phyloP scores from a whole-genome alignment of 2,329 filamentous ascomycete genomes.

The Venturia effusa region DNA sequence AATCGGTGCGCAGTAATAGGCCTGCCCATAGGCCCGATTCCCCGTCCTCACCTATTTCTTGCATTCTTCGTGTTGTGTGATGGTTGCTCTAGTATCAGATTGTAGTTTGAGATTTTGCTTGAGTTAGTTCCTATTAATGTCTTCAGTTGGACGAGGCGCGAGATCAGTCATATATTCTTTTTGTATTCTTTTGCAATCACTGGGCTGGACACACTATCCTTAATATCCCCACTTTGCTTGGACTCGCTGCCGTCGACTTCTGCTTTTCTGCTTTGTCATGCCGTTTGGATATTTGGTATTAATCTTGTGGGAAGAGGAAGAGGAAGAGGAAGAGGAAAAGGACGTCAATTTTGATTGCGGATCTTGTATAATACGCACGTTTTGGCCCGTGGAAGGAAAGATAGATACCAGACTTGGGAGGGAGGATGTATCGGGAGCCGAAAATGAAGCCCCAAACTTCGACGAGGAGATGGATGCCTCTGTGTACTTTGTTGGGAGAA shows the following conservation, averaged over 20 bases:
- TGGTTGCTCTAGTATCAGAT: not conserved
- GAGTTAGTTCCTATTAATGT: not conserved
- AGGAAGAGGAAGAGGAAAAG: not conserved
- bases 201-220: slow-evolving; percentile 9
- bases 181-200: slow-evolving; percentile 6
- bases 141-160: not conserved
- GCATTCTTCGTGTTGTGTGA: not conserved
- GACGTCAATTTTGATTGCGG: not conserved
- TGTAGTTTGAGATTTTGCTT: not conserved
- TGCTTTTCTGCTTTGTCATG: not conserved
- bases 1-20: slow-evolving; percentile 30
- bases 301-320: not conserved
- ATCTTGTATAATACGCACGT: slow-evolving; percentile 3
- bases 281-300: not conserved
- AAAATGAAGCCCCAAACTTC: not conserved
- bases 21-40: not conserved
- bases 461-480: not conserved
- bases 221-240: slow-evolving; percentile 1
- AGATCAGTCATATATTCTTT: not conserved
- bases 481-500: not conserved
- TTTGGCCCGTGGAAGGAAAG: not conserved
- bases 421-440: not conserved
- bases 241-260: not conserved
- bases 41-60: not conserved
- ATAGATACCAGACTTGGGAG: not conserved